These are phyloP conservation scores for Marasmius tenuissimus DNA, from an alignment of 1,284 basidiomycete genomes.

Conservation along the genomic window DNA sequence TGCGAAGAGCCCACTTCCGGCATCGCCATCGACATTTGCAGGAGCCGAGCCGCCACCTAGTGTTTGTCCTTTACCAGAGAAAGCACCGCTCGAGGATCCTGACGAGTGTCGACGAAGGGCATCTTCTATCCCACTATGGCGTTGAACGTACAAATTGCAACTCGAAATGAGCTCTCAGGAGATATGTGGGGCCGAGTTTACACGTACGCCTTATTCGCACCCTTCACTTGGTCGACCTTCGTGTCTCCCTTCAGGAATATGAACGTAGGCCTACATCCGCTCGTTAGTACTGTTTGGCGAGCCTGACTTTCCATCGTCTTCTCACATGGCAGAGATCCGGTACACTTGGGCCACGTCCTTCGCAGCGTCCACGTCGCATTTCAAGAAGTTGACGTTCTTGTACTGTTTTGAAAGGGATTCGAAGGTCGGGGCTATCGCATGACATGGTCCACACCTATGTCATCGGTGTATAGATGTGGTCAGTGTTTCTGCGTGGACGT, in stretches of 20 bases:
- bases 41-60: conserved; percentile 50
- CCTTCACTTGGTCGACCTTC: conserved; percentile 68
- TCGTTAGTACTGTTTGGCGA: background rate
- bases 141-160: background rate
- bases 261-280: conserved; percentile 68
- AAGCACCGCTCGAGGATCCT: conserved; percentile 37
- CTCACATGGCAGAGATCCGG: conserved; percentile 66
- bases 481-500: conserved; percentile 10
- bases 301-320: background rate
- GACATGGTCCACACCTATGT: conserved; percentile 78
- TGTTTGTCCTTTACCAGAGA: conserved; percentile 72
- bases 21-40: conserved; percentile 30
- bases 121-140: conserved; percentile 53
- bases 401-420: conserved; percentile 69
- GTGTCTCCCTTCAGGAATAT: conserved; percentile 68
- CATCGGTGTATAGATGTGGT: background rate
- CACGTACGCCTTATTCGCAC: conserved; percentile 64
- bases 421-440: conserved; percentile 72
- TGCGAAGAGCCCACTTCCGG: conserved; percentile 31
- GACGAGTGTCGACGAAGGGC: conserved; percentile 53
- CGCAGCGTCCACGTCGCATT: conserved; percentile 76
- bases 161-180: background rate
- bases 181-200: background rate
- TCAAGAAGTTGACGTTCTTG: conserved; percentile 71
- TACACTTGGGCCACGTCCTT: conserved; percentile 63